Percentiles rank a stretch among this genome's conserved stretches.
These are phyloP conservation scores for Vitis hybrid DNA, from an alignment of 177 flowering plant genomes.

Conservation along the genomic window DNA sequence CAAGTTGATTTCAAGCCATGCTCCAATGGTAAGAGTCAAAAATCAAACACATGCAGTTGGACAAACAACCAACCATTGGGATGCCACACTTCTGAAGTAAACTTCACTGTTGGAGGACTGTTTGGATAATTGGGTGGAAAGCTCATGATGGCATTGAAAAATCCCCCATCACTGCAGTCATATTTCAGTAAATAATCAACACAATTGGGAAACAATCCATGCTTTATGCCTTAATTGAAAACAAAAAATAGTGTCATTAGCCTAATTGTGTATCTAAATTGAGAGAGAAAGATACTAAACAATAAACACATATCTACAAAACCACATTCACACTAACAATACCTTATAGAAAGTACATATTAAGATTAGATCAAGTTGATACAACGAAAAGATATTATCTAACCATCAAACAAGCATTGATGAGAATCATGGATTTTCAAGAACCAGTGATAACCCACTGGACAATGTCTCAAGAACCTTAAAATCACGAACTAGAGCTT, in stretches of 20 bases:
- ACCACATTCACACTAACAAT: neutral
- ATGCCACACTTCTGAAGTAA: constrained; percentile 93
- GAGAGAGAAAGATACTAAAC: neutral
- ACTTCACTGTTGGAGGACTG: constrained; percentile 67
- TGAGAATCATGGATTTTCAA: too few relatives aligned
- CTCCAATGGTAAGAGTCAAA: neutral
- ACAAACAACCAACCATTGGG: constrained; percentile 66
- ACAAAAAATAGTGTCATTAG: neutral
- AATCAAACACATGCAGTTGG: neutral
- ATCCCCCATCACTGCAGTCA: constrained; percentile 36
- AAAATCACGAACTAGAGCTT: too few relatives aligned
- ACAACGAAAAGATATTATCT: too few relatives aligned
- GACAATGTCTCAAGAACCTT: too few relatives aligned
- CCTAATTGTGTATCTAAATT: neutral
- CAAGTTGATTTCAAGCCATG: neutral
- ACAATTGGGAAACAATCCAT: neutral
- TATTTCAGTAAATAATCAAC: neutral
- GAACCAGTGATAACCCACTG: too few relatives aligned
- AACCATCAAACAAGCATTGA: too few relatives aligned
- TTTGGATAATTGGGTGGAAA: constrained; percentile 34
- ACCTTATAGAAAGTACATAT: too few relatives aligned
- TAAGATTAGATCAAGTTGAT: too few relatives aligned
- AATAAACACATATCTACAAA: neutral
- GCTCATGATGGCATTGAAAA: constrained; percentile 36
- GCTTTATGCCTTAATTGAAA: neutral